Percentiles rank a stretch among this genome's conserved stretches.
Conservation (phyloP, 257 asterid species). For the Prunella vulgaris region DNA sequence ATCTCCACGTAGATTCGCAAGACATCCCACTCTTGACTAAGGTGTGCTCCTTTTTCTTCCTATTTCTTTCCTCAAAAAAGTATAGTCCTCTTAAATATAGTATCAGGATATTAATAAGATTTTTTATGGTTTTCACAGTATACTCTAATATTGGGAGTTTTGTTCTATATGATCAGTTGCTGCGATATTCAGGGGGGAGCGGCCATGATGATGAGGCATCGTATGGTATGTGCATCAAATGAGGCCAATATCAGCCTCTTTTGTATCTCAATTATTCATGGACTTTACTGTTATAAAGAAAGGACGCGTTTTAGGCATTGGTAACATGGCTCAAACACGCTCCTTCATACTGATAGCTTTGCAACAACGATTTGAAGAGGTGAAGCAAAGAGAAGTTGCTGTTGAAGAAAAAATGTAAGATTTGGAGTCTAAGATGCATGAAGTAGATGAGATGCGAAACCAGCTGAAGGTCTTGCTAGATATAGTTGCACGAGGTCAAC, state of each 20-base stretch:
- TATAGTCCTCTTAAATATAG: not conserved
- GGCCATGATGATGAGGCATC: conserved; percentile 51
- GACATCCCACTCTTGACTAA: conserved; percentile 68
- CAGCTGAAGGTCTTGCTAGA: no score
- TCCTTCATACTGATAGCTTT: no score
- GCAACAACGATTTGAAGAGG: no score
- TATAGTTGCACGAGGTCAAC: no score
- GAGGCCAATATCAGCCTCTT: conserved; percentile 53
- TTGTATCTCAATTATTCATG: conserved; percentile 51
- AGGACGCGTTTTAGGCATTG: no score
- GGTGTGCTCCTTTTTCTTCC: conserved; percentile 35
- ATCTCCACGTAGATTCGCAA: conserved; percentile 51
- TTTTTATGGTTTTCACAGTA: conserved; percentile 16
- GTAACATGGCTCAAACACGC: no score
- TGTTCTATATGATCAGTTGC: conserved; percentile 59
- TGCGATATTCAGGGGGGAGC: conserved; percentile 65
- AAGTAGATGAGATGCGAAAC: no score
- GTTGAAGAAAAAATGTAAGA: no score
- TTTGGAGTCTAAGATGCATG: no score
- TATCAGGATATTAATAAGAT: not conserved
- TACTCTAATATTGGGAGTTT: conserved; percentile 33
- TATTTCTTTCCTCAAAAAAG: no score
- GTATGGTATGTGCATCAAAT: conserved; percentile 47
- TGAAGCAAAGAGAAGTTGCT: no score
- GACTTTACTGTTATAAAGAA: no score